A percentile compares a stretch with the other conserved stretches of the same genome.
phyloP scores from a whole-genome alignment of 2,329 filamentous ascomycete genomes.

The Neofusicoccum umdonicola region DNA sequence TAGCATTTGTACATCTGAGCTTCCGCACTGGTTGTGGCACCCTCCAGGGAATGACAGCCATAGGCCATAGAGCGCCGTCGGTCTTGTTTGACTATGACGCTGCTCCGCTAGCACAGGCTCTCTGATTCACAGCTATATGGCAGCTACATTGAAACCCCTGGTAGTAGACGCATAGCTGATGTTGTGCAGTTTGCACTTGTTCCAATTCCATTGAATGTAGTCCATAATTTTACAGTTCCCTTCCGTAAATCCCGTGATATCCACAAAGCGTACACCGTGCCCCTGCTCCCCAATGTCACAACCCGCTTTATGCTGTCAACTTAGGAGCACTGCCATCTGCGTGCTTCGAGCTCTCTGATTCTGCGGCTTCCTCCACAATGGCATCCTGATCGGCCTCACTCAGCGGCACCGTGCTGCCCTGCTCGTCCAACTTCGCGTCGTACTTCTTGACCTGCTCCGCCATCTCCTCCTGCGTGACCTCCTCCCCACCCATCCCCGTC shows the following conservation, averaged over 20 bases:
- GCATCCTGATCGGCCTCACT: not conserved
- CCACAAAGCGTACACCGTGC: not conserved
- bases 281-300: not conserved
- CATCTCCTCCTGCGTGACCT: constrained; percentile 26
- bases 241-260: constrained; percentile 5
- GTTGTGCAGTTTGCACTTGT: too few species aligned
- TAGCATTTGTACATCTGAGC: too few species aligned
- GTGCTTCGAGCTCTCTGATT: not conserved
- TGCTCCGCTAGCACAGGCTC: too few species aligned
- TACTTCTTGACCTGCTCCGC: constrained; percentile 2
- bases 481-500: constrained; percentile 4
- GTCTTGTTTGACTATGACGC: too few species aligned
- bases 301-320: not conserved
- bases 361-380: not conserved
- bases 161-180: too few species aligned
- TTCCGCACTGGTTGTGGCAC: too few species aligned
- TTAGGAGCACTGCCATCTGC: not conserved
- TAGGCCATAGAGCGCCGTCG: too few species aligned
- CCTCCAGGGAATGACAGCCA: too few species aligned
- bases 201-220: not conserved
- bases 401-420: constrained; percentile 1
- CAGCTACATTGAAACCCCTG: too few species aligned
- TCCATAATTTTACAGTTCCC: constrained; percentile 11
- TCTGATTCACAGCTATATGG: too few species aligned
- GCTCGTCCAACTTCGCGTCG: constrained; percentile 5